Conservation (phyloP, 2,329 filamentous ascomycete genomes). For the Cercospora zeae-maydis region DNA sequence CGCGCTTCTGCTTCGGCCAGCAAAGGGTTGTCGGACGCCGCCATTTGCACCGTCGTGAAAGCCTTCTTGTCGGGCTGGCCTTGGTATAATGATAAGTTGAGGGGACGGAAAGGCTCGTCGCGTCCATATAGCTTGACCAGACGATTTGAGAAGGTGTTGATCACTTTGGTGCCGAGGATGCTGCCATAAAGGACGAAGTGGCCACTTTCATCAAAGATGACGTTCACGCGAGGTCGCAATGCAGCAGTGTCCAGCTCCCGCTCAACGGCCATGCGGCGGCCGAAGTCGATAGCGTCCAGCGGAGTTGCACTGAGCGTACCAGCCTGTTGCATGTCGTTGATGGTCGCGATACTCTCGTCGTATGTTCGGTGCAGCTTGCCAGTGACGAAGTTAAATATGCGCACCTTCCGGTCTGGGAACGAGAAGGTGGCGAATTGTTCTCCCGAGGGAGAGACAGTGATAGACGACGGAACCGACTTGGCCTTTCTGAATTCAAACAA, state of each 20-base stretch:
- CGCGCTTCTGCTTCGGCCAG: constrained; percentile 86
- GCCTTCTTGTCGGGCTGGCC: constrained; percentile 93
- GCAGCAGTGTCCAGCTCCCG: constrained; percentile 72
- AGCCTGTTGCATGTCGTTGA: constrained; percentile 95
- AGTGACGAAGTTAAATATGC: constrained; percentile 86
- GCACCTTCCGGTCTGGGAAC: constrained; percentile 87
- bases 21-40: constrained; percentile 87
- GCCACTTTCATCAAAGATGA: constrained; percentile 93
- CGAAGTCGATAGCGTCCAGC: constrained; percentile 88
- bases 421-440: constrained; percentile 85
- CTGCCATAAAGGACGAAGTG: constrained; percentile 95
- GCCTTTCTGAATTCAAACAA: constrained; percentile 96
- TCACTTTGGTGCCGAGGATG: constrained; percentile 85
- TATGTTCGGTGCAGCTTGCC: constrained; percentile 89
- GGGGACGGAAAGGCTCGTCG: constrained; percentile 80
- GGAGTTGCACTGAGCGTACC: constrained; percentile 71
- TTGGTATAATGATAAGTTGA: constrained; percentile 86
- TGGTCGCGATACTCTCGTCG: constrained; percentile 84
- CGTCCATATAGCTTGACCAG: constrained; percentile 86
- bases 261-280: constrained; percentile 79
- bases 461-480: constrained; percentile 75
- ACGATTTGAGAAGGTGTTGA: constrained; percentile 93
- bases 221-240: constrained; percentile 69
- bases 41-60: constrained; percentile 93
- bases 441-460: constrained; percentile 82